Percentiles rank a stretch among this genome's conserved stretches.
Conservation (phyloP, 2,329 filamentous ascomycete genomes). For the Lomentospora prolificans region DNA sequence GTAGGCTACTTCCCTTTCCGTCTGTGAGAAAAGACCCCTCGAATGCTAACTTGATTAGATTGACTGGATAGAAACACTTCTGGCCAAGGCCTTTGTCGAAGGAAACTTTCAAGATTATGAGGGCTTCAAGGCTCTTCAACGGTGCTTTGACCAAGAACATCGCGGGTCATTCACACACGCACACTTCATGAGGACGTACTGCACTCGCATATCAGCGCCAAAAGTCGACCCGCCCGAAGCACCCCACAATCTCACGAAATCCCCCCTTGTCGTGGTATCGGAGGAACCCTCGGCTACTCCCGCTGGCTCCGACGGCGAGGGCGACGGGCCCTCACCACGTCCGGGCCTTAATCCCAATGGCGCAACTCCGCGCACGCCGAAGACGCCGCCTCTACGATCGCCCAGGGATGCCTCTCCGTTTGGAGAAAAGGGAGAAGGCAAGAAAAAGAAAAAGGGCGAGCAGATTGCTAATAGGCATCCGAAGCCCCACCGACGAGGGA, state of each 20-base stretch:
- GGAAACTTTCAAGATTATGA: constrained; percentile 6
- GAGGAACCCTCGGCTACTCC: constrained; percentile 1
- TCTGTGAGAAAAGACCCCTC: too few relatives aligned
- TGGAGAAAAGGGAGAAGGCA: background rate
- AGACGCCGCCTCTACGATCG: background rate
- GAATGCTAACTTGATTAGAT: constrained; percentile 1
- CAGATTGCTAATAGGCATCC: constrained; percentile 7
- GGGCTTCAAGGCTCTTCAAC: constrained; percentile 8
- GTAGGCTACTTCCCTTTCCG: background rate
- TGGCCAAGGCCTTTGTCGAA: constrained; percentile 6
- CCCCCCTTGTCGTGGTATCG: background rate
- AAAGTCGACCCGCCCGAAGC: background rate
- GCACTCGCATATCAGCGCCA: constrained; percentile 1
- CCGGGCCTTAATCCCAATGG: background rate
- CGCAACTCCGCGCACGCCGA: background rate
- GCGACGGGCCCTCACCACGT: background rate
- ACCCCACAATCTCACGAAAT: background rate
- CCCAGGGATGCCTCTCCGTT: background rate
- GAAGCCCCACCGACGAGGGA: constrained; percentile 6
- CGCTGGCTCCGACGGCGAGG: background rate
- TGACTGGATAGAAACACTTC: constrained; percentile 7
- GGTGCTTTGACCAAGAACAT: constrained; percentile 8
- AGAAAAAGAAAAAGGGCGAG: constrained; percentile 6
- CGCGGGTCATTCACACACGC: constrained; percentile 6
- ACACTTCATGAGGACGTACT: constrained; percentile 7